Evolutionary conservation across 2,329 filamentous ascomycete genomes (phyloP).

Genomic region (Fusarium bactridioides): DNA sequence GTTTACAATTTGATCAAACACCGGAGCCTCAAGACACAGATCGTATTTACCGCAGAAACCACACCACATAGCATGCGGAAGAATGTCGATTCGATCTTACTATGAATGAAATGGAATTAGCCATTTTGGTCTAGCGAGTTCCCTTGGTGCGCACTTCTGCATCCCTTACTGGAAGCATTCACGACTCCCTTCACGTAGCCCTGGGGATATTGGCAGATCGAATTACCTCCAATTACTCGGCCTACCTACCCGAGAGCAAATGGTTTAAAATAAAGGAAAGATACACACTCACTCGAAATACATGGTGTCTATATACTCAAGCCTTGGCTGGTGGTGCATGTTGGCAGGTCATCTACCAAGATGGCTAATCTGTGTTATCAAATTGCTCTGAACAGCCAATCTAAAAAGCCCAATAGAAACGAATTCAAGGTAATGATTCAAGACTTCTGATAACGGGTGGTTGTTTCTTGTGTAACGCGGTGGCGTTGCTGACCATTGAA

Average conservation of each 20-base stretch:
- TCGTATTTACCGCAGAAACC: background rate
- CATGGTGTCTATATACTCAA: background rate
- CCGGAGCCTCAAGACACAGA: background rate
- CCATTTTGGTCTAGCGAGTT: background rate
- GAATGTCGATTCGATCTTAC: background rate
- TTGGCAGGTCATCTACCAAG: background rate
- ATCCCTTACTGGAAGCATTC: background rate
- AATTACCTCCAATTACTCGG: background rate
- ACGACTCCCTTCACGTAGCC: background rate
- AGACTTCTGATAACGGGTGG: background rate
- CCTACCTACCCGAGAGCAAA: no score
- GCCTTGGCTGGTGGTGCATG: background rate
- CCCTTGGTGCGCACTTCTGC: background rate
- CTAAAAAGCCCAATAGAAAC: background rate
- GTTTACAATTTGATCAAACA: background rate
- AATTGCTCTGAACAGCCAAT: background rate
- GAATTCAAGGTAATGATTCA: rapidly evolving
- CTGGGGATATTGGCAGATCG: background rate
- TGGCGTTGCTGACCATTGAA: background rate
- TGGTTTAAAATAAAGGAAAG: no score
- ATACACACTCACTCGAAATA: background rate
- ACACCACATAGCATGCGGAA: no score
- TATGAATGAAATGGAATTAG: background rate
- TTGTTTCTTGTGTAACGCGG: background rate
- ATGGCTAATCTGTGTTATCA: background rate